A percentile compares a stretch with the other conserved stretches of the same genome.
These are phyloP conservation scores for Chloranthus sessilifolius DNA, from an alignment of 164 flowering plant species.

Conservation along the genomic window DNA sequence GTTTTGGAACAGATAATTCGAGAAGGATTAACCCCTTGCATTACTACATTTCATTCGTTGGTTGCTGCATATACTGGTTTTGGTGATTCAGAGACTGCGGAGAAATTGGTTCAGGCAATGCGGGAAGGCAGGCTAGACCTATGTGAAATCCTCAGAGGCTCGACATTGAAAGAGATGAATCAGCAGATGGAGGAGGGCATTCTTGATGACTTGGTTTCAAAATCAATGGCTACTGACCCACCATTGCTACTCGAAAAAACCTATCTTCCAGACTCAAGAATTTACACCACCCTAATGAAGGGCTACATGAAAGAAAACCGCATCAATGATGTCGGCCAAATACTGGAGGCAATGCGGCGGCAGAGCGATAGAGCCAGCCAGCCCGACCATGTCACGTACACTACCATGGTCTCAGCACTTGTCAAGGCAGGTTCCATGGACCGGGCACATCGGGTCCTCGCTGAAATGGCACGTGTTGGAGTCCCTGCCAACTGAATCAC, in stretches of 20 bases:
- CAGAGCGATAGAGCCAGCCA: slow-evolving; percentile 62
- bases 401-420: slow-evolving; percentile 83
- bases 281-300: slow-evolving; percentile 93
- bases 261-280: slow-evolving; percentile 61
- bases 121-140: slow-evolving; percentile 72
- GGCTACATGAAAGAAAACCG: slow-evolving; percentile 88
- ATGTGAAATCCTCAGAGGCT: slow-evolving; percentile 57
- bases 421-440: slow-evolving; percentile 82
- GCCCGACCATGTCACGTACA: slow-evolving; percentile 88
- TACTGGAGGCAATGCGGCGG: slow-evolving; percentile 85
- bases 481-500: slow-evolving; percentile 86
- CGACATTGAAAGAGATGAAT: slow-evolving; percentile 15
- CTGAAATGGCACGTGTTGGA: slow-evolving; percentile 67
- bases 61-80: slow-evolving; percentile 95
- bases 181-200: slow-evolving; percentile 24
- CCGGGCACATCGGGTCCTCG: slow-evolving; percentile 66
- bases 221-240: slow-evolving; percentile 30
- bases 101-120: slow-evolving; percentile 82
- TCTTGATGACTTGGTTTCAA: slow-evolving; percentile 62
- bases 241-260: slow-evolving; percentile 54
- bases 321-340: slow-evolving; percentile 56
- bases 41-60: slow-evolving; percentile 75
- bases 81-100: slow-evolving; percentile 74
- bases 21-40: slow-evolving; percentile 43
- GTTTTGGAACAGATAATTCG: slow-evolving; percentile 65